Evolutionary conservation across 2,329 filamentous ascomycete genomes (phyloP).

Genomic region (Fusarium sp.): DNA sequence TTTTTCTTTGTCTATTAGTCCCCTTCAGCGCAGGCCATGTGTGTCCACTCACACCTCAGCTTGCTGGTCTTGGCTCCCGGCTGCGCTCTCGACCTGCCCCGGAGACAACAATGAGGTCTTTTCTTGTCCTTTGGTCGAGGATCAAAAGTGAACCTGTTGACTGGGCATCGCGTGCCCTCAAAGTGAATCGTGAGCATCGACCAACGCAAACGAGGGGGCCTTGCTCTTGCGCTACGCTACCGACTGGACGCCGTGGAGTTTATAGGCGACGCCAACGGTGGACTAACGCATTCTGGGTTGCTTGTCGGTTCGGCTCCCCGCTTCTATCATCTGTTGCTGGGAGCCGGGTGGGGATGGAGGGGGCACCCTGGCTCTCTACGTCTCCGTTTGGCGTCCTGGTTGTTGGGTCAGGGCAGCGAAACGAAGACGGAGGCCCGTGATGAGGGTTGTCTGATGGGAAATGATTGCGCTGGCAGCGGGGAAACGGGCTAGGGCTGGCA

Average conservation of each 20-base stretch:
- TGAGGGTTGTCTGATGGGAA: slow-evolving; percentile 24
- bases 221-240: background rate
- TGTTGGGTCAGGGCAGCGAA: background rate
- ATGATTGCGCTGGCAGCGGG: slow-evolving; percentile 23
- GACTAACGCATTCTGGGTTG: slow-evolving; percentile 40
- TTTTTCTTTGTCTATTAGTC: slow-evolving; percentile 3
- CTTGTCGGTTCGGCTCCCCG: slow-evolving; percentile 42
- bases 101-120: slow-evolving; percentile 27
- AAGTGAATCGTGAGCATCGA: slow-evolving; percentile 34
- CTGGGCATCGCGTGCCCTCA: slow-evolving; percentile 30
- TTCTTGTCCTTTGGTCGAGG: slow-evolving; percentile 17
- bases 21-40: slow-evolving; percentile 18
- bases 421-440: slow-evolving; percentile 32
- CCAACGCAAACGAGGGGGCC: slow-evolving; percentile 15
- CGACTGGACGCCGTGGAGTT: slow-evolving; percentile 31
- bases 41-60: slow-evolving; percentile 39
- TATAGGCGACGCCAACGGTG: slow-evolving; percentile 40
- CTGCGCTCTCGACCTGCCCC: slow-evolving; percentile 30
- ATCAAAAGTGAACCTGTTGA: slow-evolving; percentile 21
- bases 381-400: too few species aligned
- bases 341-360: slow-evolving; percentile 28
- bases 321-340: slow-evolving; percentile 38
- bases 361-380: slow-evolving; percentile 1
- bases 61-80: slow-evolving; percentile 17
- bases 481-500: slow-evolving; percentile 9